Percentiles rank a stretch among this genome's conserved stretches.
Evolutionary conservation across 2,329 filamentous ascomycete genomes (phyloP).

Genomic region (Proliferodiscus dingleyae): DNA sequence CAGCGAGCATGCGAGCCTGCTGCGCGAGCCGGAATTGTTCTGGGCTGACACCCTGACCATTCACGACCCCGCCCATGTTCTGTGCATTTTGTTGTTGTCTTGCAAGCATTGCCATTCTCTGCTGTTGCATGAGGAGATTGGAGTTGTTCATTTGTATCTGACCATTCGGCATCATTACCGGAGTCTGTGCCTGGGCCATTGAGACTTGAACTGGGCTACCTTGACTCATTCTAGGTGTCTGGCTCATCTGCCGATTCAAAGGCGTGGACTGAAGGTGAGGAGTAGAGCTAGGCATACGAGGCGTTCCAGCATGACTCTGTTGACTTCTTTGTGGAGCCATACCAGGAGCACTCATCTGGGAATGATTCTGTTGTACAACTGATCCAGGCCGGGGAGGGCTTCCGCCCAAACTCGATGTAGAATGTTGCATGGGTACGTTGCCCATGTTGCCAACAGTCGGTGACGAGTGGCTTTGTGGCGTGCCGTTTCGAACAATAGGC

Average conservation of each 20-base stretch:
- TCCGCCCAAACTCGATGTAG: constrained; percentile 62
- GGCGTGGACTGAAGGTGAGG: constrained; percentile 61
- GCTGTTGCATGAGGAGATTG: constrained; percentile 25
- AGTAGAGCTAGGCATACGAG: constrained; percentile 56
- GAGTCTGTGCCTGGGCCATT: constrained; percentile 54
- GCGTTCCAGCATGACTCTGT: constrained; percentile 62
- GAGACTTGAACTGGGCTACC: constrained; percentile 56
- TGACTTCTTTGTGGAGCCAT: constrained; percentile 63
- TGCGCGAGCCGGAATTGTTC: constrained; percentile 19
- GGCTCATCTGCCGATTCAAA: constrained; percentile 47
- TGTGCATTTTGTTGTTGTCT: constrained; percentile 29
- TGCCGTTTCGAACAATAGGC: constrained; percentile 60
- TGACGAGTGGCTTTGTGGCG: constrained; percentile 60
- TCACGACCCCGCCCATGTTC: constrained; percentile 32
- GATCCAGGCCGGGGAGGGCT: constrained; percentile 65
- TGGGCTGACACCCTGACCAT: constrained; percentile 31
- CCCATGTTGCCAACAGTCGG: constrained; percentile 50
- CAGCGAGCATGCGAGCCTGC: constrained; percentile 14
- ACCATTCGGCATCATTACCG: constrained; percentile 46
- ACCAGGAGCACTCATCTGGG: constrained; percentile 52
- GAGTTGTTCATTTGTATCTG: constrained; percentile 31
- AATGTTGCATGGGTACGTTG: constrained; percentile 56
- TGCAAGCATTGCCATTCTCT: constrained; percentile 16
- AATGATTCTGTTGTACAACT: constrained; percentile 52
- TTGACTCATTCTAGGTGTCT: constrained; percentile 59